Evolutionary conservation across 2,329 filamentous ascomycete genomes (phyloP).

Genomic region (Amauroascus verrucosus): DNA sequence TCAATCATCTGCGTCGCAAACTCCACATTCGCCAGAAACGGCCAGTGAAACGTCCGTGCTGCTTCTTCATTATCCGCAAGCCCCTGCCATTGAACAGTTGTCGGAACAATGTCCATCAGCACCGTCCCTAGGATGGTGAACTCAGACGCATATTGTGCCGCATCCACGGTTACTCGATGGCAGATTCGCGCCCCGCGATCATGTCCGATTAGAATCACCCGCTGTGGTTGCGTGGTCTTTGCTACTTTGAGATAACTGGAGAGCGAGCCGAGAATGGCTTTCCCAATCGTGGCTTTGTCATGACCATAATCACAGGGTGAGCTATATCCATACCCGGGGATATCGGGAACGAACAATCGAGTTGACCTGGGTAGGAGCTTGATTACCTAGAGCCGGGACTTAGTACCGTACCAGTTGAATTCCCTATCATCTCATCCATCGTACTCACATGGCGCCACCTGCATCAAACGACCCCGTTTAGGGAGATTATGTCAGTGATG

Average conservation of each 20-base stretch:
- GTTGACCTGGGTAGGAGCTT: constrained; percentile 30
- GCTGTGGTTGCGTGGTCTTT: neutral
- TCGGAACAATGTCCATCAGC: constrained; percentile 44
- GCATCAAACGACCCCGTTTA: neutral
- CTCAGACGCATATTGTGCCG: constrained; percentile 19
- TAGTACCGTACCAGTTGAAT: neutral
- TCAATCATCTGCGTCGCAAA: constrained; percentile 37
- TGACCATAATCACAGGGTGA: constrained; percentile 23
- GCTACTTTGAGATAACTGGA: neutral
- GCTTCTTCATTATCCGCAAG: constrained; percentile 32
- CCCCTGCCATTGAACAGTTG: constrained; percentile 36
- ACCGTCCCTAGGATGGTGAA: constrained; percentile 33
- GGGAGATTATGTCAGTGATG: neutral
- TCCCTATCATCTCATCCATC: no score
- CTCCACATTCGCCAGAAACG: constrained; percentile 40
- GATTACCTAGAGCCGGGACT: constrained; percentile 24
- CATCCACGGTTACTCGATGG: constrained; percentile 41
- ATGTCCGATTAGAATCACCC: constrained; percentile 40
- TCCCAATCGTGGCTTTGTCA: constrained; percentile 16
- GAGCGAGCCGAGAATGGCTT: constrained; percentile 15
- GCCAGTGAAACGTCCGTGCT: constrained; percentile 42
- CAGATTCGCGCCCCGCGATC: constrained; percentile 43
- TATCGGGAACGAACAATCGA: constrained; percentile 40
- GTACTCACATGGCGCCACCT: constrained; percentile 16
- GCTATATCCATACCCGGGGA: constrained; percentile 41